These are phyloP conservation scores for Zygoascus bituminiphila DNA, from an alignment of 805 yeast genomes.

Conservation along the genomic window DNA sequence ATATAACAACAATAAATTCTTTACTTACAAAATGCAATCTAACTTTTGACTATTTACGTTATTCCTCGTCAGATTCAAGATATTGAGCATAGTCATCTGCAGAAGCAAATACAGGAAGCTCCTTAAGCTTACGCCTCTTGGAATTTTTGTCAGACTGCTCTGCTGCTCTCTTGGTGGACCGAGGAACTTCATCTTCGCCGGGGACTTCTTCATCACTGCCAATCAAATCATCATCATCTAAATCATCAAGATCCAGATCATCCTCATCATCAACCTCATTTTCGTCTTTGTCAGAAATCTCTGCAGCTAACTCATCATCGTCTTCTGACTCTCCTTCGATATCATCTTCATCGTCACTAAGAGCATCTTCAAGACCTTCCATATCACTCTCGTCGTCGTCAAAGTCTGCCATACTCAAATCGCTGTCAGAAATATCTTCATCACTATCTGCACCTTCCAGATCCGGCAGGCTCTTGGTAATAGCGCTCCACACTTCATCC, in stretches of 20 bases:
- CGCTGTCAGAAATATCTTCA: slow-evolving; percentile 35
- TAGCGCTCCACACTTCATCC: slow-evolving; percentile 73
- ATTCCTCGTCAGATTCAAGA: slow-evolving; percentile 45
- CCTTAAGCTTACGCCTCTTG: slow-evolving; percentile 51
- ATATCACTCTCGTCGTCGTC: slow-evolving; percentile 34
- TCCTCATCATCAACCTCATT: slow-evolving; percentile 28
- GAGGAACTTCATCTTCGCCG: slow-evolving; percentile 13
- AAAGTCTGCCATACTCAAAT: slow-evolving; percentile 24
- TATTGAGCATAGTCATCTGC: slow-evolving; percentile 80
- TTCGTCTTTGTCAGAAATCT: slow-evolving; percentile 16
- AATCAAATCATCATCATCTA: slow-evolving; percentile 33
- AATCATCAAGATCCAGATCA: slow-evolving; percentile 23
- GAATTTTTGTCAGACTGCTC: slow-evolving; percentile 22
- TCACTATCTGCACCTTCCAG: slow-evolving; percentile 57
- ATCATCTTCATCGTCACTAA: slow-evolving; percentile 29
- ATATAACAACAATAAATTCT: too few species aligned
- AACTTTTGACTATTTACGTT: too few species aligned
- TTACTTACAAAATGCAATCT: too few species aligned
- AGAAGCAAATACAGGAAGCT: slow-evolving; percentile 78
- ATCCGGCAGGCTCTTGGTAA: slow-evolving; percentile 67
- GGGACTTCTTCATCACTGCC: slow-evolving; percentile 28
- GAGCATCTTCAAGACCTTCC: slow-evolving; percentile 23
- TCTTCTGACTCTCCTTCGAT: slow-evolving; percentile 18
- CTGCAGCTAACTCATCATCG: slow-evolving; percentile 21
- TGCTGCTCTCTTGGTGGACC: not conserved